These are phyloP conservation scores for Chrysoporthe deuterocubensis DNA, from an alignment of 2,329 filamentous ascomycete species.

Conservation along the genomic window DNA sequence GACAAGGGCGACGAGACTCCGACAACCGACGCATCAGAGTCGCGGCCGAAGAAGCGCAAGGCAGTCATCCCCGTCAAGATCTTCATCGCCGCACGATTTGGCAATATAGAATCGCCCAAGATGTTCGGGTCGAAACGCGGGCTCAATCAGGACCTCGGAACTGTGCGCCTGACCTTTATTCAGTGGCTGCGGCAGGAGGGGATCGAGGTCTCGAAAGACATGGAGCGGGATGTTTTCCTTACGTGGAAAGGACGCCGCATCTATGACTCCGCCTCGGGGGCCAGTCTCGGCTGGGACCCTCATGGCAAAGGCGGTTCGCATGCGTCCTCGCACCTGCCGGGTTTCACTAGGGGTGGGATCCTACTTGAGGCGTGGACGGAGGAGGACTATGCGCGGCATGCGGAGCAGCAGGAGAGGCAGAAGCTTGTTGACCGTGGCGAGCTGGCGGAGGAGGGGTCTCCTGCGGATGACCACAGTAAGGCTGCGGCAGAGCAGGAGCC, in stretches of 20 bases:
- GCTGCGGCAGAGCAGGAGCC: conserved; percentile 24
- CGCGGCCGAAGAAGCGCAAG: neutral
- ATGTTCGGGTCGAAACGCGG: conserved; percentile 27
- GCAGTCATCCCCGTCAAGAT: conserved; percentile 52
- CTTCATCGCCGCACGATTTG: conserved; percentile 70
- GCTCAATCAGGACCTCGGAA: conserved; percentile 20
- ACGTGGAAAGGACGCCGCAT: conserved; percentile 77
- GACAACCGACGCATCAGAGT: neutral
- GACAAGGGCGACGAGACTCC: conserved; percentile 22
- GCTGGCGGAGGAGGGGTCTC: conserved; percentile 41
- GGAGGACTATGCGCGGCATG: conserved; percentile 57
- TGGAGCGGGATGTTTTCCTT: conserved; percentile 66
- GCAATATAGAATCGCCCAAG: conserved; percentile 38
- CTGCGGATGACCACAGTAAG: conserved; percentile 29
- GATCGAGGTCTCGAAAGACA: conserved; percentile 29
- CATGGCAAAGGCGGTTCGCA: conserved; percentile 48
- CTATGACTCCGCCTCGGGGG: conserved; percentile 76
- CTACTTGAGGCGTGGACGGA: conserved; percentile 78
- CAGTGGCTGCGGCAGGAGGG: conserved; percentile 5
- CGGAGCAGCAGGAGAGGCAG: conserved; percentile 53
- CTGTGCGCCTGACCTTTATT: conserved; percentile 14
- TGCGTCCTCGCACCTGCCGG: conserved; percentile 40
- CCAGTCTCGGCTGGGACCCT: conserved; percentile 64
- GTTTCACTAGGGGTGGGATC: conserved; percentile 60
- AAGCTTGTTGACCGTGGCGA: conserved; percentile 49